Percentiles rank a stretch among this genome's conserved stretches.
phyloP scores from a whole-genome alignment of 2,329 filamentous ascomycete genomes.

The Rhinocladiella mackenziei region DNA sequence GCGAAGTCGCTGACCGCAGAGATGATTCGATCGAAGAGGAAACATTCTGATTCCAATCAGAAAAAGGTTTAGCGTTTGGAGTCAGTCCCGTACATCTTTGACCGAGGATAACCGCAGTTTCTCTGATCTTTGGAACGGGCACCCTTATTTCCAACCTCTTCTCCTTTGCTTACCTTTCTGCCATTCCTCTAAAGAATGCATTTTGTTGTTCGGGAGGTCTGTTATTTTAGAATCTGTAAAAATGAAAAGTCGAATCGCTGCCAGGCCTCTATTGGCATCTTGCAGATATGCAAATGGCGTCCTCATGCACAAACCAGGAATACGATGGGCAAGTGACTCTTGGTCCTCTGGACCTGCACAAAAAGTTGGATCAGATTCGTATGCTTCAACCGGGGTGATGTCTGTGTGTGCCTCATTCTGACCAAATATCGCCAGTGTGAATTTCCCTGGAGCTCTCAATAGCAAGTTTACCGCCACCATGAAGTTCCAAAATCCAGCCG shows the following conservation, averaged over 20 bases:
- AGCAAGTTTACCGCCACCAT: constrained; percentile 83
- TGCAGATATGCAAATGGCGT: constrained; percentile 10
- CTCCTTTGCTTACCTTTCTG: constrained; percentile 2
- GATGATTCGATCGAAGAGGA: too few species aligned
- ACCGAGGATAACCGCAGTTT: constrained; percentile 21
- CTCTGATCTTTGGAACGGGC: neutral
- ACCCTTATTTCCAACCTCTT: constrained; percentile 2
- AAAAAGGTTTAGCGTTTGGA: constrained; percentile 4
- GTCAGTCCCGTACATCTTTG: neutral
- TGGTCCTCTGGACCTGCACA: constrained; percentile 23
- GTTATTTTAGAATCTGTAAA: constrained; percentile 1
- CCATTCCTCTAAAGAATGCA: neutral
- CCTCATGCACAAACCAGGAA: constrained; percentile 10
- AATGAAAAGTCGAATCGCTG: constrained; percentile 16
- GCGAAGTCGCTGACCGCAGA: too few species aligned
- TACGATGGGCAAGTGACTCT: constrained; percentile 25
- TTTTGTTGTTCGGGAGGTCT: neutral
- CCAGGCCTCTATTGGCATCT: constrained; percentile 13
- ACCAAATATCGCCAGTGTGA: constrained; percentile 43
- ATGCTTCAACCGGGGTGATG: constrained; percentile 28
- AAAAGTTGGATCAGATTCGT: constrained; percentile 54
- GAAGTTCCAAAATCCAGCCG: constrained; percentile 69
- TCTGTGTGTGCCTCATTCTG: neutral
- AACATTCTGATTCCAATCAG: neutral
- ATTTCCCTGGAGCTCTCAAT: constrained; percentile 91